Evolutionary conservation across 495 filamentous ascomycete species (phyloP).

Genomic region (Talaromyces stipitatus): DNA sequence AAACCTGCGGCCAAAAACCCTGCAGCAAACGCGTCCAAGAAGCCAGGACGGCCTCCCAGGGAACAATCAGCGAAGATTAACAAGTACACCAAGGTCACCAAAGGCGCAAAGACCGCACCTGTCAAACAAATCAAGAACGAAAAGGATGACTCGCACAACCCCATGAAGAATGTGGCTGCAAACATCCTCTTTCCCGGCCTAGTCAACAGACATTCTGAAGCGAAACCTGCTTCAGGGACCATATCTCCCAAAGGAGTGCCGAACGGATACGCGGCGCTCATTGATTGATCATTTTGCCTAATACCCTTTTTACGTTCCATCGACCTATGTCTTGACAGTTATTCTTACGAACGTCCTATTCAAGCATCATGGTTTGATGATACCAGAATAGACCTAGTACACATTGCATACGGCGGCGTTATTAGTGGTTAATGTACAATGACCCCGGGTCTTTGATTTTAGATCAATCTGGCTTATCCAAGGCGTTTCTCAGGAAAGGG

Average conservation of each 20-base stretch:
- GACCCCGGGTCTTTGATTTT: not conserved
- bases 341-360: not conserved
- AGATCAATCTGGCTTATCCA: not conserved
- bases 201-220: not conserved
- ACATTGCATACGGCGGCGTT: constrained; percentile 1
- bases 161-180: not conserved
- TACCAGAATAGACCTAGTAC: constrained; percentile 5
- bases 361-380: not conserved
- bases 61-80: constrained; percentile 25
- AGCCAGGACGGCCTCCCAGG: constrained; percentile 12
- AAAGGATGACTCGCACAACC: not conserved
- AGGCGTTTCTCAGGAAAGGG: not conserved
- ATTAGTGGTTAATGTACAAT: not conserved
- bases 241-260: not conserved
- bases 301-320: not conserved
- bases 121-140: not conserved
- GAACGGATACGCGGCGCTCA: not conserved
- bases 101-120: constrained; percentile 10
- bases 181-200: not conserved
- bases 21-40: constrained; percentile 10
- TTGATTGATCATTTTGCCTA: not conserved
- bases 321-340: not conserved
- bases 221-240: not conserved
- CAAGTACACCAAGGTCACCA: constrained; percentile 32
- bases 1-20: constrained; percentile 21